Evolutionary conservation across 208 protist genomes (phyloP).

Genomic region (Histomonas meleagridis): DNA sequence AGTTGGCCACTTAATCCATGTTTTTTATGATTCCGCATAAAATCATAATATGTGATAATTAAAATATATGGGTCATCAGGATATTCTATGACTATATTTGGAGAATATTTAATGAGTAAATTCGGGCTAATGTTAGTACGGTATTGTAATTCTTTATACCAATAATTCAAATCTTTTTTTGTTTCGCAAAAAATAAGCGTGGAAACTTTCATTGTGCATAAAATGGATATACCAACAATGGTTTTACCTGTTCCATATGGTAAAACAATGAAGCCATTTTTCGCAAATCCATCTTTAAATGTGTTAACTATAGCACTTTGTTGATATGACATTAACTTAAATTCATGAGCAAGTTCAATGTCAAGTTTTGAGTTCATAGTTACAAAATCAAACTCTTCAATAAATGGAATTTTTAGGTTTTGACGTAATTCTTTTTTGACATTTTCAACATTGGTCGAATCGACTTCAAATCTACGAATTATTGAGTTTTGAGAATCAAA

Average conservation of each 20-base stretch:
- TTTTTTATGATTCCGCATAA: slow-evolving; percentile 55
- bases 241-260: slow-evolving; percentile 99
- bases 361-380: slow-evolving; percentile 53
- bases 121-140: neutral
- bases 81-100: neutral
- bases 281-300: slow-evolving; percentile 60
- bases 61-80: slow-evolving; percentile 60
- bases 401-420: neutral
- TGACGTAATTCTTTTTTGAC: neutral
- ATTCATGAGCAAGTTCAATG: slow-evolving; percentile 63
- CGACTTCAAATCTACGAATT: slow-evolving; percentile 32
- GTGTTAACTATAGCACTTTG: slow-evolving; percentile 66
- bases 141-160: slow-evolving; percentile 46
- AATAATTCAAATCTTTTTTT: slow-evolving; percentile 45
- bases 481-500: neutral
- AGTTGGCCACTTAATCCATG: slow-evolving; percentile 41
- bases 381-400: slow-evolving; percentile 61
- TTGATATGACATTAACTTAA: slow-evolving; percentile 56
- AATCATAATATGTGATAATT: slow-evolving; percentile 94
- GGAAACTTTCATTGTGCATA: slow-evolving; percentile 43
- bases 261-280: slow-evolving; percentile 87
- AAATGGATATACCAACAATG: slow-evolving; percentile 77
- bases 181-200: slow-evolving; percentile 16
- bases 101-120: neutral
- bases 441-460: neutral